Evolutionary conservation across 371 early-diverging fungal genomes (phyloP).

Genomic region (Rhizopus microsporus): DNA sequence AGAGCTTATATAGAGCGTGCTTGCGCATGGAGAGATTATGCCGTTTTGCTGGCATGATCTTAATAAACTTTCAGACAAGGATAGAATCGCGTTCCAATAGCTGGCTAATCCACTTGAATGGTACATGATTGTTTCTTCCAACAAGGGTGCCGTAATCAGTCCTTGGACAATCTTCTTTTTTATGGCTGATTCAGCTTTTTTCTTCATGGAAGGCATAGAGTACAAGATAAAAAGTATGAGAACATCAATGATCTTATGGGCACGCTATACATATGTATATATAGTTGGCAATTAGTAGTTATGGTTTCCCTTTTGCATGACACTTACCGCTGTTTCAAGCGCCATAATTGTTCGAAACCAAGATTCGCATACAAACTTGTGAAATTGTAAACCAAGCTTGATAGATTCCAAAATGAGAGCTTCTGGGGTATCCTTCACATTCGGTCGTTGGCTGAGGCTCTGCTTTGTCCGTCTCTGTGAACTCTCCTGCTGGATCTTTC

Average conservation of each 20-base stretch:
- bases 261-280: constrained; percentile 23
- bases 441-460: not conserved
- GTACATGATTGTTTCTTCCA: constrained; percentile 53
- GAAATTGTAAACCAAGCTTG: constrained; percentile 65
- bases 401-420: constrained; percentile 71
- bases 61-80: constrained; percentile 64
- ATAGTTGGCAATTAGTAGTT: not conserved
- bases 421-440: constrained; percentile 45
- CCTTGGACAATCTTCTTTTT: constrained; percentile 61
- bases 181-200: constrained; percentile 63
- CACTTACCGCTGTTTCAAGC: constrained; percentile 35
- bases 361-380: constrained; percentile 70
- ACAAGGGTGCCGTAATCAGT: constrained; percentile 45
- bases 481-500: constrained; percentile 30
- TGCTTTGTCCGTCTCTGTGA: not conserved
- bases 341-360: constrained; percentile 69
- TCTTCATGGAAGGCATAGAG: constrained; percentile 64
- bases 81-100: constrained; percentile 63
- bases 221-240: constrained; percentile 68
- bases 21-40: constrained; percentile 48
- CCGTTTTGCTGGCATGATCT: constrained; percentile 55
- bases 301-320: not conserved
- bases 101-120: constrained; percentile 56
- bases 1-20: constrained; percentile 50
- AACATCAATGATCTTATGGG: constrained; percentile 63